A percentile compares a stretch with the other conserved stretches of the same genome.
Evolutionary conservation across 495 filamentous ascomycete species (phyloP).

Genomic region (Aspergillus saccharolyticus): DNA sequence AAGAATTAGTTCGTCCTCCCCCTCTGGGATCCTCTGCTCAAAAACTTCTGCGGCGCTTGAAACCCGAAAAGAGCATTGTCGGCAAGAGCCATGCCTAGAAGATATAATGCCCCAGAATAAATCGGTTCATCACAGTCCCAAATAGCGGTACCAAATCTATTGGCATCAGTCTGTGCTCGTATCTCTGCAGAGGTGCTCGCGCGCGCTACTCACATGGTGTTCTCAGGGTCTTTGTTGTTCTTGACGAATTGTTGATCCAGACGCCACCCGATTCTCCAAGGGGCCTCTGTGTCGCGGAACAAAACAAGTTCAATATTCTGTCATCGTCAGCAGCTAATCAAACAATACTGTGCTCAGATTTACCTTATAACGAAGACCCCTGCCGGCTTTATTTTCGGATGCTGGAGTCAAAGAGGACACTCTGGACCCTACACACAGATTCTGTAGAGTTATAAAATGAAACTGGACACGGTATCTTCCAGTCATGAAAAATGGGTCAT

Average conservation of each 20-base stretch:
- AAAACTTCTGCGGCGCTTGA: conserved; percentile 3
- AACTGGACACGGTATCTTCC: conserved; percentile 1
- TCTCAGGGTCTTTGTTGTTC: conserved; percentile 6
- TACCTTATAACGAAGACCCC: conserved; percentile 6
- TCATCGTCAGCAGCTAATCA: not conserved
- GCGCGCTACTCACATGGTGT: conserved; percentile 1
- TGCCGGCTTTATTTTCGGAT: conserved; percentile 2
- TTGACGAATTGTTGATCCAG: conserved; percentile 8
- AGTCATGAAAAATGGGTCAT: conserved; percentile 5
- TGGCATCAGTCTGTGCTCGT: not conserved
- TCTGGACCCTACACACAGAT: conserved; percentile 1
- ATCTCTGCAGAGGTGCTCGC: not conserved
- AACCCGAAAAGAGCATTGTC: conserved; percentile 7
- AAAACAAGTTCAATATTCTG: conserved; percentile 10
- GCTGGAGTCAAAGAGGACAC: not conserved
- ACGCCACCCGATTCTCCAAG: conserved; percentile 7
- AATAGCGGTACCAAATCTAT: conserved; percentile 9
- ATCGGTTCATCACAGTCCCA: conserved; percentile 8
- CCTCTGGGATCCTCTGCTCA: conserved; percentile 8
- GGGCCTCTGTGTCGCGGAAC: conserved; percentile 1
- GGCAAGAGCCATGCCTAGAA: conserved; percentile 6
- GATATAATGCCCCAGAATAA: conserved; percentile 2
- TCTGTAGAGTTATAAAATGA: conserved; percentile 3
- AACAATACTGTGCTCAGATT: not conserved
- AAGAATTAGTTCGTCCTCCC: conserved; percentile 5